Conservation (phyloP, 2,329 filamentous ascomycete genomes). For the Botryosphaeria dothidea region DNA sequence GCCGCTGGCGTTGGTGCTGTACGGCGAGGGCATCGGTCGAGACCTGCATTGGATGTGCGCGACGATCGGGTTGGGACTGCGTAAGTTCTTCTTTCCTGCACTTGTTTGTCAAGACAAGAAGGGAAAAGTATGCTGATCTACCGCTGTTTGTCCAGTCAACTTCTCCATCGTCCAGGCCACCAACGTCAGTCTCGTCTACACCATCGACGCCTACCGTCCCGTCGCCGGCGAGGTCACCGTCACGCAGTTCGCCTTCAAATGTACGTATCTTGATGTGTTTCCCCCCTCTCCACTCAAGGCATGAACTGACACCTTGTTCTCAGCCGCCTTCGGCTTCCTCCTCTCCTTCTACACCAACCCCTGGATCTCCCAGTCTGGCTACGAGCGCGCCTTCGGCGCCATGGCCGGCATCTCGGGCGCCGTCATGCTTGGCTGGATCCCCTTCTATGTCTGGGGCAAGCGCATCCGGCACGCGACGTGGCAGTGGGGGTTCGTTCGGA, state of each 20-base stretch:
- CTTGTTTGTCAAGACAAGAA: background rate
- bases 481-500: slow-evolving; percentile 49
- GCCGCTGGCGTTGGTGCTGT: slow-evolving; percentile 33
- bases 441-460: slow-evolving; percentile 56
- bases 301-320: background rate
- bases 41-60: slow-evolving; percentile 54
- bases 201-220: slow-evolving; percentile 59
- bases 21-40: slow-evolving; percentile 34
- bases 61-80: slow-evolving; percentile 55
- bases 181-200: slow-evolving; percentile 59
- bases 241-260: slow-evolving; percentile 58
- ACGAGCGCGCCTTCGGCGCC: slow-evolving; percentile 54
- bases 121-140: background rate
- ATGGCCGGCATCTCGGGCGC: slow-evolving; percentile 58
- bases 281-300: background rate
- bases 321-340: slow-evolving; percentile 58
- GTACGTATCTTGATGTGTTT: slow-evolving; percentile 32
- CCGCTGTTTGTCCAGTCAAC: slow-evolving; percentile 39
- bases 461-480: slow-evolving; percentile 49
- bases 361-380: slow-evolving; percentile 55
- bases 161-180: slow-evolving; percentile 59
- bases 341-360: slow-evolving; percentile 63
- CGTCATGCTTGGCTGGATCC: slow-evolving; percentile 51
- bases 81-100: slow-evolving; percentile 41
- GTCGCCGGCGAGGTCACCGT: slow-evolving; percentile 59